A percentile compares a stretch with the other conserved stretches of the same genome.
Conservation (phyloP, 169 alveolate genomes). For the Plasmodium billcollinsi region DNA sequence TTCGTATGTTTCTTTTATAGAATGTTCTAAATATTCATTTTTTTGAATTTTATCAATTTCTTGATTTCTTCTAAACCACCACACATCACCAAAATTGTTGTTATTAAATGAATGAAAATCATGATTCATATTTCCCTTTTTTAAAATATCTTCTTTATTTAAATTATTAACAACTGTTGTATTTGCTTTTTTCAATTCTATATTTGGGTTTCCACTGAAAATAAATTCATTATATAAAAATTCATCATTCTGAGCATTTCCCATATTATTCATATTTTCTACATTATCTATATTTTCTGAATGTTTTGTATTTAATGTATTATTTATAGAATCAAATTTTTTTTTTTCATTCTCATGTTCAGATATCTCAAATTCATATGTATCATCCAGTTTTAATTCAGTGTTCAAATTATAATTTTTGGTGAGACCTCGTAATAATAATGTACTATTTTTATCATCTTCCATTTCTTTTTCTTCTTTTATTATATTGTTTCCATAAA, state of each 20-base stretch:
- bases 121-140: conserved; percentile 13
- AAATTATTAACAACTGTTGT: conserved; percentile 9
- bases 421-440: conserved; percentile 15
- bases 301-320: conserved; percentile 4
- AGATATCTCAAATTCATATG: conserved; percentile 55
- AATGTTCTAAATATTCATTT: conserved; percentile 12
- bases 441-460: conserved; percentile 12
- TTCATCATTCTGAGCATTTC: not conserved
- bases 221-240: not conserved
- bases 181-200: conserved; percentile 39
- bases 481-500: not conserved
- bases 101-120: conserved; percentile 40
- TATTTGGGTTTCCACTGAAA: not conserved
- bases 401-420: conserved; percentile 37
- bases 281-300: conserved; percentile 9
- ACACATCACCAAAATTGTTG: not conserved
- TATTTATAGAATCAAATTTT: not conserved
- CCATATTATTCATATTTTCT: not conserved
- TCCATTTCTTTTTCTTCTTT: conserved; percentile 18
- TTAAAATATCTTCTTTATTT: conserved; percentile 12
- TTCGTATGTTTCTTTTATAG: not conserved
- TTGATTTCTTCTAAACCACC: conserved; percentile 9
- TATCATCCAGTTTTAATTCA: conserved; percentile 52
- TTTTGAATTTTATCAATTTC: conserved; percentile 6
- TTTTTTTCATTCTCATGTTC: conserved; percentile 22